Conservation (phyloP, 352 stramenopile genomes). For the Discostella stelligera region DNA sequence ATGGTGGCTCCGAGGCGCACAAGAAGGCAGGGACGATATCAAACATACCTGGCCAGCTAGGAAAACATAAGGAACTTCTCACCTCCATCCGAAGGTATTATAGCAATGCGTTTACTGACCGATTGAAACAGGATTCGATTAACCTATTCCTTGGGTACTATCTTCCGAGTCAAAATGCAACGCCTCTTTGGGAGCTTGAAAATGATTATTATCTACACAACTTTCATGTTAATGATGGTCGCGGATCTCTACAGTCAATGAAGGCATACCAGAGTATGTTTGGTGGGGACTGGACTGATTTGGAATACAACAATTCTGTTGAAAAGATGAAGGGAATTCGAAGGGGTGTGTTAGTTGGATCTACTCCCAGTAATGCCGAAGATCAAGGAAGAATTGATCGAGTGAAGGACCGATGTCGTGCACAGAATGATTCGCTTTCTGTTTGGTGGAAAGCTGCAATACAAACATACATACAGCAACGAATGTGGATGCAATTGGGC, state of each 20-base stretch:
- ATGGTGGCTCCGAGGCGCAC: conserved; percentile 97
- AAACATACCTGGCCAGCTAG: conserved; percentile 70
- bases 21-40: conserved; percentile 88
- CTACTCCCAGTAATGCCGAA: conserved; percentile 16
- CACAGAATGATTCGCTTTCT: conserved; percentile 72
- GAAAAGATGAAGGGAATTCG: conserved; percentile 17
- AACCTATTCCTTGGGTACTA: conserved; percentile 96
- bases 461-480: conserved; percentile 74
- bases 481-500: conserved; percentile 78
- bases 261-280: conserved; percentile 68
- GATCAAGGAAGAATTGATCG: conserved; percentile 50
- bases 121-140: conserved; percentile 97
- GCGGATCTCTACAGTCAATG: conserved; percentile 71
- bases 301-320: conserved; percentile 32
- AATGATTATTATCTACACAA: conserved; percentile 89
- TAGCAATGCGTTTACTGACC: conserved; percentile 99
- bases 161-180: conserved; percentile 50
- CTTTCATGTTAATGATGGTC: conserved; percentile 70
- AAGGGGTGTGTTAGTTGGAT: conserved; percentile 25
- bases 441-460: conserved; percentile 79
- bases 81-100: conserved; percentile 99
- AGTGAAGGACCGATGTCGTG: conserved; percentile 62
- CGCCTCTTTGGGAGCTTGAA: conserved; percentile 86
- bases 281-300: conserved; percentile 62
- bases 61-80: conserved; percentile 92